Percentiles rank a stretch among this genome's conserved stretches.
Evolutionary conservation across 352 stramenopile species (phyloP).

Genomic region (Globisporangium parvum): DNA sequence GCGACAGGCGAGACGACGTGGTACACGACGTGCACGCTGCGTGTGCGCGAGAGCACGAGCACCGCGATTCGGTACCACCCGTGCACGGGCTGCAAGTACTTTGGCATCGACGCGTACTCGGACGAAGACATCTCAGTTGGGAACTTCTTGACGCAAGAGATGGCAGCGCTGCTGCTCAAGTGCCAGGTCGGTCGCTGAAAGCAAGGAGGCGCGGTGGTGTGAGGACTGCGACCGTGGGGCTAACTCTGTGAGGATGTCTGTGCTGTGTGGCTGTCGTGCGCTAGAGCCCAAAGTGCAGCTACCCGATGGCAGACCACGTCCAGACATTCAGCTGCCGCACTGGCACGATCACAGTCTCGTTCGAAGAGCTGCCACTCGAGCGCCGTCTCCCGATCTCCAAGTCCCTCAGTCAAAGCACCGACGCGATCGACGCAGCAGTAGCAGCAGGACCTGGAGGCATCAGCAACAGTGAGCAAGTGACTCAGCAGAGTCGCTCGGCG

Average conservation of each 20-base stretch:
- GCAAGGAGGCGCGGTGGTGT: neutral
- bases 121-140: constrained; percentile 76
- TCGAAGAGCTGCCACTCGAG: constrained; percentile 72
- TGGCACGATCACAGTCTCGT: constrained; percentile 75
- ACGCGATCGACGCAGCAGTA: constrained; percentile 14
- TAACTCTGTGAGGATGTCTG: constrained; percentile 5
- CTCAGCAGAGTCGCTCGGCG: constrained; percentile 13
- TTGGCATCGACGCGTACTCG: constrained; percentile 56
- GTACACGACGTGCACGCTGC: constrained; percentile 71
- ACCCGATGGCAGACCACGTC: constrained; percentile 77
- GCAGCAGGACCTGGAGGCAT: neutral
- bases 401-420: constrained; percentile 29
- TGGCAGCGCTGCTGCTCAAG: constrained; percentile 58
- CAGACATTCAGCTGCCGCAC: constrained; percentile 72
- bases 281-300: constrained; percentile 75
- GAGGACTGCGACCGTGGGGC: too few species aligned
- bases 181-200: constrained; percentile 49
- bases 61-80: constrained; percentile 55
- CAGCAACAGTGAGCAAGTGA: neutral
- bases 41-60: constrained; percentile 42
- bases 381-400: constrained; percentile 31
- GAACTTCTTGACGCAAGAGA: constrained; percentile 72
- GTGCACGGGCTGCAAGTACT: constrained; percentile 62
- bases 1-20: constrained; percentile 37
- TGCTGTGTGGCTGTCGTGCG: neutral